A percentile compares a stretch with the other conserved stretches of the same genome.
Conservation (phyloP, 164 flowering plant species). For the Aristolochia contorta region DNA sequence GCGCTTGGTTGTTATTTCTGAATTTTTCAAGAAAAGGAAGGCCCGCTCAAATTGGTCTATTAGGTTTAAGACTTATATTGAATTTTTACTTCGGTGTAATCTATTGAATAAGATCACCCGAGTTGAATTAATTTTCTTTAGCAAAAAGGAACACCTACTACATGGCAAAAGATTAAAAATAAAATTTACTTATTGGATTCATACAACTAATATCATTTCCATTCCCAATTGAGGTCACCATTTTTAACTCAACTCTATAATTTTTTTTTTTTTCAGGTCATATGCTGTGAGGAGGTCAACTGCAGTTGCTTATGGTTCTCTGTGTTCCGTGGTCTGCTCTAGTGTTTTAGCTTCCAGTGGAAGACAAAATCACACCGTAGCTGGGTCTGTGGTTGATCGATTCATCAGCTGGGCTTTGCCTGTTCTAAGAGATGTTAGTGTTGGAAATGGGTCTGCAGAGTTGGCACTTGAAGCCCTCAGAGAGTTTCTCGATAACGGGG, state of each 20-base stretch:
- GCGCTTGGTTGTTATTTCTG: too few relatives aligned
- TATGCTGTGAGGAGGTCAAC: conserved; percentile 58
- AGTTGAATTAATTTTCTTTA: too few relatives aligned
- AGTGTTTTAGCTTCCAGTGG: conserved; percentile 51
- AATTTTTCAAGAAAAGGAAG: too few relatives aligned
- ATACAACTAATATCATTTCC: not conserved
- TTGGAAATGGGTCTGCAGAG: conserved; percentile 48
- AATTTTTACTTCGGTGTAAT: not conserved
- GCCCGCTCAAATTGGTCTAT: too few relatives aligned
- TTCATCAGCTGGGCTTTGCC: conserved; percentile 87
- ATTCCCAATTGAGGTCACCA: not conserved
- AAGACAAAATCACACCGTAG: conserved; percentile 58
- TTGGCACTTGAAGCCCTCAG: conserved; percentile 61
- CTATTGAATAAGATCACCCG: too few relatives aligned
- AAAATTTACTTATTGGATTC: not conserved
- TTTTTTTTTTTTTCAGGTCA: conserved; percentile 34
- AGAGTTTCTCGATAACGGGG: conserved; percentile 77
- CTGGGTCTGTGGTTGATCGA: conserved; percentile 54
- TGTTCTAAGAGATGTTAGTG: conserved; percentile 36
- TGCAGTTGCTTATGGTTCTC: conserved; percentile 65
- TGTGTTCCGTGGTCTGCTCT: conserved; percentile 66
- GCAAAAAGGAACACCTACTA: not conserved
- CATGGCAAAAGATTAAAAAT: not conserved
- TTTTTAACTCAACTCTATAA: not conserved
- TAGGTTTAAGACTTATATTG: not conserved